Base-by-base conservation (phyloP, 1,139 yeast genomes). In the Zygoascus sp. region DNA sequence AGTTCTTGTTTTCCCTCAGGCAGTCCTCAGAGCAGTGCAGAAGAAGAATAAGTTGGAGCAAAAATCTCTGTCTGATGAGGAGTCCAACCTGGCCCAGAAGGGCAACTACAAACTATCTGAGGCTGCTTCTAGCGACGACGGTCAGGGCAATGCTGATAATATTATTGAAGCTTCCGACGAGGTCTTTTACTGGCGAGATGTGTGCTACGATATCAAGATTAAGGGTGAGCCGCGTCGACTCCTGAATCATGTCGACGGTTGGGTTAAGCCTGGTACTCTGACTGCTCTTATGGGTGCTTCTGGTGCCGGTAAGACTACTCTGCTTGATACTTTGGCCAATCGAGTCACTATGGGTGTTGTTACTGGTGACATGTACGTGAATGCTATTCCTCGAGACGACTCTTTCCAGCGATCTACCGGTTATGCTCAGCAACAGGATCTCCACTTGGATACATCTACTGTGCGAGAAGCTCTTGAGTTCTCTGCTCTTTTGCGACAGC, bases 231-330 rank as follows among this genome's bases (percentile, higher is more conserved):
- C 77, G n/a, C 73, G 88, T 58, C 74, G 81, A 37, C 75, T 85
- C 56, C 72, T 85, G 61, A 73, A 77, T 58, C 76, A 77, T 53
- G 86, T 85, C 47, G 89, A 83, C 62, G 95, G 95, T 45, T 85
- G 87, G 85, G 92, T 85, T 41, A 81, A 81, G 60, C 90, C 90
- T 10, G 83, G 84, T 54, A 79, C 83, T 11, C 67, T 83, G 55
- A 83, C 89, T 36, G 92, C 92, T 7, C 69, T 83, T 38, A 83
- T 85, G 94, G 95, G 95, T 55, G 84, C 90, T 19, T 83, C 94
- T 19, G 95, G 95, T 67, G 94, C 94, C 44, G 94, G 94, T 71
- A 84, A 84, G 62, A 85, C 94, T 13, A 84, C 94, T 1, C 62
- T 80, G 42, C 70, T 85, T 51, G 88, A 84, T 67, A 84, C 85